Conservation (phyloP, 2,329 filamentous ascomycete genomes). For the Claviceps pazoutovae region DNA sequence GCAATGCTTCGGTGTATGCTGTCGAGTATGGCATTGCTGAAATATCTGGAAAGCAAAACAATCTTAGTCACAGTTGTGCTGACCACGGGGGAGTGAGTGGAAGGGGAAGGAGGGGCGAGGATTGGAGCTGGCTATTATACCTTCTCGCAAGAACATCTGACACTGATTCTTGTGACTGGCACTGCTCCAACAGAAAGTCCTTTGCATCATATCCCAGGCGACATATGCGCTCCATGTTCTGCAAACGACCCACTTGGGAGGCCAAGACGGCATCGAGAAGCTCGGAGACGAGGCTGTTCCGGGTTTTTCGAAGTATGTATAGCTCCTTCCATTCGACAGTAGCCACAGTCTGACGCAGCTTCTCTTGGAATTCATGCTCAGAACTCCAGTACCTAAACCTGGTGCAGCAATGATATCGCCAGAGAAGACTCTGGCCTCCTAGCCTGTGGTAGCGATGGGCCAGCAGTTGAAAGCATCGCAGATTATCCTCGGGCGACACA, state of each 20-base stretch:
- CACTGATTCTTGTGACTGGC: constrained; percentile 39
- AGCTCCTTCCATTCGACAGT: constrained; percentile 62
- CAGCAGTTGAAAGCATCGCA: constrained; percentile 34
- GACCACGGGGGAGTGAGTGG: neutral
- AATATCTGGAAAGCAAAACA: constrained; percentile 42
- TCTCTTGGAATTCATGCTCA: constrained; percentile 44
- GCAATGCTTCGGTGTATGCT: constrained; percentile 71
- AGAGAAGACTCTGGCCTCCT: constrained; percentile 60
- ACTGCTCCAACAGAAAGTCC: constrained; percentile 62
- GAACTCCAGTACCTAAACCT: constrained; percentile 65
- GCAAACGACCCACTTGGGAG: constrained; percentile 56
- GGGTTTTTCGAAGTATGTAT: constrained; percentile 41
- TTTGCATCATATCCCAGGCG: constrained; percentile 75
- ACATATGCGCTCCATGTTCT: constrained; percentile 57
- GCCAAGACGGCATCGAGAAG: constrained; percentile 55
- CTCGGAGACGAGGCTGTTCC: constrained; percentile 35
- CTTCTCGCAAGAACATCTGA: constrained; percentile 68
- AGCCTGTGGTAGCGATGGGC: constrained; percentile 52
- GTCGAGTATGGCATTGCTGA: constrained; percentile 58
- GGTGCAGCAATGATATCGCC: constrained; percentile 59
- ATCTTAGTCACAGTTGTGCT: constrained; percentile 3
- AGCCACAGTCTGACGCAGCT: constrained; percentile 36
- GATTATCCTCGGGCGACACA: constrained; percentile 39
- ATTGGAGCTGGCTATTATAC: constrained; percentile 16
- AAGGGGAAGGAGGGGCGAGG: neutral